A percentile compares a stretch with the other conserved stretches of the same genome.
Evolutionary conservation across 1,284 basidiomycete species (phyloP).

Genomic region (Rhodotorula sp.): DNA sequence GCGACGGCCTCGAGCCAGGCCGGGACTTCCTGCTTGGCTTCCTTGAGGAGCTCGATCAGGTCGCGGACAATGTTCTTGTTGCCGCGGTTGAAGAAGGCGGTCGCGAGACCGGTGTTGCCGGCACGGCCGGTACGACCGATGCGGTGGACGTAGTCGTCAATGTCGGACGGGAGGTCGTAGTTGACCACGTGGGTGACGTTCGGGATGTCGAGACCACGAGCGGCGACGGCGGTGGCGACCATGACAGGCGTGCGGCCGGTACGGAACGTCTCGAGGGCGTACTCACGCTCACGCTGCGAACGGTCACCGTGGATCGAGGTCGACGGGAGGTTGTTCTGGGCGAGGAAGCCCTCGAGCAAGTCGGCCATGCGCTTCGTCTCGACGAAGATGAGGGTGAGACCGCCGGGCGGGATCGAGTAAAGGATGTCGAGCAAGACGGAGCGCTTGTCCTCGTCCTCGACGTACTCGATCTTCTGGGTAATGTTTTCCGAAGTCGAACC

Average conservation of each 20-base stretch:
- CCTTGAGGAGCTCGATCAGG: conserved; percentile 86
- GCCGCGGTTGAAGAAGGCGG: conserved; percentile 55
- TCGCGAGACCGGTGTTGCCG: conserved; percentile 94
- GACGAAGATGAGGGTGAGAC: conserved; percentile 94
- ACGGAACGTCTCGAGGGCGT: conserved; percentile 91
- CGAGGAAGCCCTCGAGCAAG: conserved; percentile 94
- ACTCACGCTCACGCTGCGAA: conserved; percentile 95
- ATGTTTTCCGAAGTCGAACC: conserved; percentile 99
- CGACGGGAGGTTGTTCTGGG: conserved; percentile 76
- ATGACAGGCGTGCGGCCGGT: conserved; percentile 92
- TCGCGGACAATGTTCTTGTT: conserved; percentile 79
- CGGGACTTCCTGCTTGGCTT: conserved; percentile 96
- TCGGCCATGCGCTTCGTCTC: conserved; percentile 99
- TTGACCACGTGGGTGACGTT: conserved; percentile 99
- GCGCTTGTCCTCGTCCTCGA: conserved; percentile 96
- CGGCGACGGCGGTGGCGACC: conserved; percentile 97
- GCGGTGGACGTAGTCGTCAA: conserved; percentile 97
- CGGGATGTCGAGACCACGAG: conserved; percentile 98
- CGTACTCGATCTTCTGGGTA: conserved; percentile 96
- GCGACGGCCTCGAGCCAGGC: conserved; percentile 86
- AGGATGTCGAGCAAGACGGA: conserved; percentile 94
- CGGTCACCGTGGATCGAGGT: conserved; percentile 99
- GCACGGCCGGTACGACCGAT: conserved; percentile 99
- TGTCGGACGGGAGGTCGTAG: conserved; percentile 97
- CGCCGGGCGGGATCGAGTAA: conserved; percentile 60